These are phyloP conservation scores for Neurospora sp. DNA, from an alignment of 495 filamentous ascomycete genomes.

Conservation along the genomic window DNA sequence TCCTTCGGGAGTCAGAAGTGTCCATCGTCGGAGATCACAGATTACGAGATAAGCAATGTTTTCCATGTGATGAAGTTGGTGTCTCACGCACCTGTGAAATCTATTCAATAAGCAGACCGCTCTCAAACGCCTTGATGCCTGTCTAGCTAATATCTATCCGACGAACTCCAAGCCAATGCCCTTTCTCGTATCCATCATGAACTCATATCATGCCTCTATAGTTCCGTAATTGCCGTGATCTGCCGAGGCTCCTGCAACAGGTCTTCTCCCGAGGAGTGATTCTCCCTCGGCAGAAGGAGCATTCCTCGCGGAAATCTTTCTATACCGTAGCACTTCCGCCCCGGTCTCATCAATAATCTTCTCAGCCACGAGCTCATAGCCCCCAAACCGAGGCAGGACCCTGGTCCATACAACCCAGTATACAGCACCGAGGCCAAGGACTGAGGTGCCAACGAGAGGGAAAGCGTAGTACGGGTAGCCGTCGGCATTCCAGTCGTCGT, in stretches of 20 bases:
- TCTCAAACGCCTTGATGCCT: background rate
- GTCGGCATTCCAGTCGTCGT: constrained; percentile 39
- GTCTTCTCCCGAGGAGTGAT: background rate
- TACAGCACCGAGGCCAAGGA: constrained; percentile 35
- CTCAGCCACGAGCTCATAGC: constrained; percentile 35
- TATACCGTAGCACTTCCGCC: constrained; percentile 34
- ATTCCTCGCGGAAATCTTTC: background rate
- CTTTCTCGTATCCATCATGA: background rate
- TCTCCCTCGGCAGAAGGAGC: background rate
- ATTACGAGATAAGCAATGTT: background rate
- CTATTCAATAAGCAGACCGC: background rate
- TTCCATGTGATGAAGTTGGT: background rate
- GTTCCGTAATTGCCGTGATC: background rate
- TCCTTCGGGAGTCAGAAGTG: background rate
- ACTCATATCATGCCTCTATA: background rate
- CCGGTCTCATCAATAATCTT: constrained; percentile 30
- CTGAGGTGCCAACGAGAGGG: constrained; percentile 39
- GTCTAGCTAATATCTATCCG: background rate
- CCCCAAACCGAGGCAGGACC: constrained; percentile 33
- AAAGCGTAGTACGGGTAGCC: constrained; percentile 43
- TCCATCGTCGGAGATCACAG: background rate
- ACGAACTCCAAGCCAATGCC: background rate
- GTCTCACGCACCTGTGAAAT: background rate
- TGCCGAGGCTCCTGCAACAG: background rate
- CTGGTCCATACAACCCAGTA: constrained; percentile 44